Base-by-base conservation (phyloP, 352 stramenopile species). In the Thraustochytrium striatum region DNA sequence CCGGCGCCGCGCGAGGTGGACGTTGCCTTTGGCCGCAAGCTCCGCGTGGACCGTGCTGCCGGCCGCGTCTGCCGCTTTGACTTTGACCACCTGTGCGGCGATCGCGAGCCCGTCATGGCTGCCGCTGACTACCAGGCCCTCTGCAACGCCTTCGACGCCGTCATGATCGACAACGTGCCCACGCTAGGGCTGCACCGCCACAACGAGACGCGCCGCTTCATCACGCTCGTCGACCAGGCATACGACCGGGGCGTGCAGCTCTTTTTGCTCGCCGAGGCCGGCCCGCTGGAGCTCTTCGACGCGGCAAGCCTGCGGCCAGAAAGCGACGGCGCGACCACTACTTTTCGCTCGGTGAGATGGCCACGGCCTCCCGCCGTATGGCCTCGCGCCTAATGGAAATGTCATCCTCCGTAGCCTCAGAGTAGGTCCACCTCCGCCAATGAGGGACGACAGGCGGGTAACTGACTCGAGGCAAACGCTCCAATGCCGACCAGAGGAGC, bases 141-240 rank as follows among this genome's bases (percentile, higher is more conserved):
- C 55, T 88, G 89, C 57, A 41, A 61, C 68, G 25, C n/a, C 19
- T 98, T 98, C 84, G 86, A 92, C 78, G 91, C 92, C 0, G 82
- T 98, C 8, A 88, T 97, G 72, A 79, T 99, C 2, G 85, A 93
- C 36, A 78, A 90, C 69, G 90, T 98, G 80, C 93, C 94, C 2
- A 65, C 83, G 13, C 81, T 97, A 13, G 88, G 88, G 13, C 89
- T 97, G 85, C 83, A 88, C 16, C 83, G 92, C 47, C 92, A 97
- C 72, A 91, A 98, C 83, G 86, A 87, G 81, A 89, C 92, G n/a
- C 86, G 95, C 36, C 89, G 96, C 52, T 98, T 99, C 85, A 98
- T 99, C 83, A 90, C 96, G 57, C 86, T 99, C 0, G 87, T 98
- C 57, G 96, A 99, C 83, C 93, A 98, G 85, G 83, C 98, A 58